These are phyloP conservation scores for Helotiales sp. DNA, from an alignment of 2,329 filamentous ascomycete genomes.

Conservation along the genomic window DNA sequence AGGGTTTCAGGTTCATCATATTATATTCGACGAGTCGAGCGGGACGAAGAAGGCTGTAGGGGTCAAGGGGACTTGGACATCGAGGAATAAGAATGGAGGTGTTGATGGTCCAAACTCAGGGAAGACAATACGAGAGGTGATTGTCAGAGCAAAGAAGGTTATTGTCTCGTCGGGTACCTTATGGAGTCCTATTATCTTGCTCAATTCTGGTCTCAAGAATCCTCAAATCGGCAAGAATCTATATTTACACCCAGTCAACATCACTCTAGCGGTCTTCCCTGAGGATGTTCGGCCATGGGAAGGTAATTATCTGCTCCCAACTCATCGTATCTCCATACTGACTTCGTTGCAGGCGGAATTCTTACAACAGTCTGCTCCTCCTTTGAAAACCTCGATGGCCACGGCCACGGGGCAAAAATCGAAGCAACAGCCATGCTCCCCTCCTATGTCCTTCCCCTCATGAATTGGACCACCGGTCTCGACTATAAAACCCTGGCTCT, in stretches of 20 bases:
- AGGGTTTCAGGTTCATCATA: conserved; percentile 70
- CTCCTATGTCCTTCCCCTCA: conserved; percentile 57
- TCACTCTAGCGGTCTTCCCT: conserved; percentile 62
- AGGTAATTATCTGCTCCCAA: conserved; percentile 19
- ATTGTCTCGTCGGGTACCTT: conserved; percentile 77
- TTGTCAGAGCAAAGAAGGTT: conserved; percentile 77
- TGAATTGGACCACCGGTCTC: conserved; percentile 67
- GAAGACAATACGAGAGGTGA: conserved; percentile 57
- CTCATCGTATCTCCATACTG: neutral
- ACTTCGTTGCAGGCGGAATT: conserved; percentile 53
- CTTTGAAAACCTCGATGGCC: conserved; percentile 77
- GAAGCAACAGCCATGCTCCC: conserved; percentile 77
- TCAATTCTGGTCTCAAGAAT: conserved; percentile 78
- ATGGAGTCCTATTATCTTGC: conserved; percentile 73
- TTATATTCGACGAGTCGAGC: conserved; percentile 63
- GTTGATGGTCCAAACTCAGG: conserved; percentile 50
- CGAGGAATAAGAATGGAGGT: conserved; percentile 63
- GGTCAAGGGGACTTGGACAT: conserved; percentile 73
- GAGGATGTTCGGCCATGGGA: conserved; percentile 72
- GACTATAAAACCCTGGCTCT: conserved; percentile 72
- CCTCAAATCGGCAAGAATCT: conserved; percentile 80
- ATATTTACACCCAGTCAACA: conserved; percentile 73
- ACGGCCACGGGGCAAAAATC: conserved; percentile 80
- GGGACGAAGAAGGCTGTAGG: conserved; percentile 62
- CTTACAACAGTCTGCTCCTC: conserved; percentile 76